Percentiles rank a stretch among this genome's conserved stretches.
Conservation (phyloP, 2,329 filamentous ascomycete species). For the Colletotrichum eremochloae region DNA sequence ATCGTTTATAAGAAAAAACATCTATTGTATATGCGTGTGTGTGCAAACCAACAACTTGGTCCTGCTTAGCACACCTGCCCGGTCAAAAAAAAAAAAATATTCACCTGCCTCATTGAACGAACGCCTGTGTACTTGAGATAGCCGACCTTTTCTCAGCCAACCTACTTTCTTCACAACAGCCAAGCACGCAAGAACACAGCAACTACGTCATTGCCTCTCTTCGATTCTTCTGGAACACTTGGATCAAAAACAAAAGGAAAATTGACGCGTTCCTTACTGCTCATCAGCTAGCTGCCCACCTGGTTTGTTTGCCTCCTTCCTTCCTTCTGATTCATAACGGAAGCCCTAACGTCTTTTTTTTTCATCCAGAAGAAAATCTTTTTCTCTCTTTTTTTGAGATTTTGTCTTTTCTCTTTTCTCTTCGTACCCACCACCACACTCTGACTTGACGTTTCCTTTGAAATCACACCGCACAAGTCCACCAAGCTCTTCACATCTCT, state of each 20-base stretch:
- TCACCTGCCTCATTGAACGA: background rate
- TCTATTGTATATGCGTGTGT: background rate
- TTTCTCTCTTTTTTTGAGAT: slow-evolving; percentile 12
- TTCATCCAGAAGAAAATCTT: slow-evolving; percentile 6
- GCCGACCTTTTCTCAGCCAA: background rate
- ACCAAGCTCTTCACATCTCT: background rate
- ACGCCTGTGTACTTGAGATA: slow-evolving; percentile 7
- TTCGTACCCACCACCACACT: background rate
- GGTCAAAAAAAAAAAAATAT: slow-evolving; percentile 15
- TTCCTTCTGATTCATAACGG: slow-evolving; percentile 7
- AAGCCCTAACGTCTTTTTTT: slow-evolving; percentile 23
- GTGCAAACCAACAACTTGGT: background rate
- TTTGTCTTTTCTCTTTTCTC: background rate
- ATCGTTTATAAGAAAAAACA: slow-evolving; percentile 21
- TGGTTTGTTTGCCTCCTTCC: slow-evolving; percentile 29
- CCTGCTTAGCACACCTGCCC: slow-evolving; percentile 6
- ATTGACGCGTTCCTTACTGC: slow-evolving; percentile 24
- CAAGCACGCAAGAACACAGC: background rate
- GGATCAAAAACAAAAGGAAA: background rate
- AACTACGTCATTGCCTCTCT: background rate
- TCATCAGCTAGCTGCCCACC: slow-evolving; percentile 2
- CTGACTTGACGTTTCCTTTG: background rate
- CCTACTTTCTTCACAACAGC: background rate
- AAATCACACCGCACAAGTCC: background rate
- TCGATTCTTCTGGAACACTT: slow-evolving; percentile 40